Evolutionary conservation across 2,329 filamentous ascomycete species (phyloP).

Genomic region (Diatrype stigma): DNA sequence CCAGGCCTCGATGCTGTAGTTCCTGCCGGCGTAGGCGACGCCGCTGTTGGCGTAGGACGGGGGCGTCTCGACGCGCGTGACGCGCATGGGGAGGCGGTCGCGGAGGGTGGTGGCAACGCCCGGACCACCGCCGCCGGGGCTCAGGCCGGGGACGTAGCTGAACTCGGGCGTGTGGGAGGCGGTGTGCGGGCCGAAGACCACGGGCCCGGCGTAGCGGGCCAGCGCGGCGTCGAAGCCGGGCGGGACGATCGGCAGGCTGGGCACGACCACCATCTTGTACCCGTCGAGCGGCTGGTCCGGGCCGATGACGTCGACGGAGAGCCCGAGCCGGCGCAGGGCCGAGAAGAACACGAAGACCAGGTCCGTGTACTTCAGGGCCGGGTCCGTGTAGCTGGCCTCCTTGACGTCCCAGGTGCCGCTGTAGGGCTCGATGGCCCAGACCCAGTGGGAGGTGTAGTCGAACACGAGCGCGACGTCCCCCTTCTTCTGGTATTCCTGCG

Average conservation of each 20-base stretch:
- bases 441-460: slow-evolving; percentile 17
- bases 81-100: slow-evolving; percentile 16
- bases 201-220: slow-evolving; percentile 9
- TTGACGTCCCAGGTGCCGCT: slow-evolving; percentile 18
- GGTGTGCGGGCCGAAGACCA: slow-evolving; percentile 17
- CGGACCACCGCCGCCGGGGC: slow-evolving; percentile 14
- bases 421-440: slow-evolving; percentile 18
- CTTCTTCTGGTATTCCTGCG: slow-evolving; percentile 8
- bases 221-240: slow-evolving; percentile 10
- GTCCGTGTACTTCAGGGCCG: slow-evolving; percentile 12
- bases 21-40: slow-evolving; percentile 10
- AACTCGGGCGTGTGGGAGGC: slow-evolving; percentile 14
- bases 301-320: slow-evolving; percentile 17
- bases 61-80: slow-evolving; percentile 20
- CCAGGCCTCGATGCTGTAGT: slow-evolving; percentile 14
- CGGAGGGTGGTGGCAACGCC: too few relatives aligned
- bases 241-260: slow-evolving; percentile 17
- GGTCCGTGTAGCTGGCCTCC: slow-evolving; percentile 9
- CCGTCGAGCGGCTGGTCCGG: slow-evolving; percentile 13
- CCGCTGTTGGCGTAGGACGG: slow-evolving; percentile 14
- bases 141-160: slow-evolving; percentile 13
- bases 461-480: slow-evolving; percentile 15
- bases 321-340: slow-evolving; percentile 16
- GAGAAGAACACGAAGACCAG: slow-evolving; percentile 17
- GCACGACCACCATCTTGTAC: slow-evolving; percentile 19